Conservation (phyloP, 768 basidiomycete species). For the Psilocybe tampanensis region DNA sequence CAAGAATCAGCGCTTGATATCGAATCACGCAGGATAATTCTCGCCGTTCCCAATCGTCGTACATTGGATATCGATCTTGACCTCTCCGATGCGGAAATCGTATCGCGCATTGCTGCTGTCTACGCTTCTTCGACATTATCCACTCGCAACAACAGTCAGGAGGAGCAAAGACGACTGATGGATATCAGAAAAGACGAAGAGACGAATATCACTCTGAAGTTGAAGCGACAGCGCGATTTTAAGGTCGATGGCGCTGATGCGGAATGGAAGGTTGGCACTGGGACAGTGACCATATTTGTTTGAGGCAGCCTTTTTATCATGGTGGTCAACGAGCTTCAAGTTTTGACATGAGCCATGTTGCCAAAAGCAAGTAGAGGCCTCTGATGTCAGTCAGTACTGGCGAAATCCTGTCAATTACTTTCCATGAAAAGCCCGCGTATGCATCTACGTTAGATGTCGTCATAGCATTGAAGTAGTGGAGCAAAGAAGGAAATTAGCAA, state of each 20-base stretch:
- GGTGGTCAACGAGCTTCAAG: neutral
- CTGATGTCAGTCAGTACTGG: too few relatives aligned
- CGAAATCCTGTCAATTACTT: neutral
- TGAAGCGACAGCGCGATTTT: constrained; percentile 61
- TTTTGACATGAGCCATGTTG: too few relatives aligned
- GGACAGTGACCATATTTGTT: constrained; percentile 46
- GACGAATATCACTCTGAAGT: constrained; percentile 37
- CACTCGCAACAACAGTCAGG: neutral
- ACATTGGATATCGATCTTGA: constrained; percentile 60
- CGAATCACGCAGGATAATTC: constrained; percentile 59
- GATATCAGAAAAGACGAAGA: constrained; percentile 28
- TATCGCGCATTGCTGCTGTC: constrained; percentile 20
- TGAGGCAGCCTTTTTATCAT: constrained; percentile 16
- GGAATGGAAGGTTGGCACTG: constrained; percentile 67
- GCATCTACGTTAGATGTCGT: too few relatives aligned
- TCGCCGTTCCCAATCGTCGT: constrained; percentile 50
- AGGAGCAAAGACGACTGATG: neutral
- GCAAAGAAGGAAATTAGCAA: too few relatives aligned
- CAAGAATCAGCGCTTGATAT: constrained; percentile 59
- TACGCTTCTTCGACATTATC: constrained; percentile 8
- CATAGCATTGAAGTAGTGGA: too few relatives aligned
- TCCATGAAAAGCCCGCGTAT: too few relatives aligned
- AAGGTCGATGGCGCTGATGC: constrained; percentile 65
- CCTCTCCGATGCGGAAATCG: constrained; percentile 58
- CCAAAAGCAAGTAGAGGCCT: too few relatives aligned